Percentiles rank a stretch among this genome's conserved stretches.
Evolutionary conservation across 2,329 filamentous ascomycete genomes (phyloP).

Genomic region (Ophiostoma tasmaniense): DNA sequence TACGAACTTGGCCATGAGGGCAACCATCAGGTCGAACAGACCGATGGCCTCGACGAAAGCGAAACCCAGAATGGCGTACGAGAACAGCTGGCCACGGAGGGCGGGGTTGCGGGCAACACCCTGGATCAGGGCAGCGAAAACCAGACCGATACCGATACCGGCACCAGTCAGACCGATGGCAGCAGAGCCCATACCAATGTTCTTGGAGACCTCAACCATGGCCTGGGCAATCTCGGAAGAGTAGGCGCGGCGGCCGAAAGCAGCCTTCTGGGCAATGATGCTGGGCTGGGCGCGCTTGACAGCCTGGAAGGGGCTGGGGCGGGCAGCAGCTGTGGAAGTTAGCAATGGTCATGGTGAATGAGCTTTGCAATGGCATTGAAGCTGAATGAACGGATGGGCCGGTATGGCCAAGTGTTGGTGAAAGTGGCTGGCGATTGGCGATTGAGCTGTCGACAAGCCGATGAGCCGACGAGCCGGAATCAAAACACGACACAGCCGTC

Average conservation of each 20-base stretch:
- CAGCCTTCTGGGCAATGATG: slow-evolving; percentile 55
- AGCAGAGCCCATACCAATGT: slow-evolving; percentile 80
- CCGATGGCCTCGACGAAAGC: slow-evolving; percentile 56
- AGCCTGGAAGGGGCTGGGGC: slow-evolving; percentile 58
- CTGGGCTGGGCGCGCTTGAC: slow-evolving; percentile 67
- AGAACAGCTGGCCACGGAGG: slow-evolving; percentile 85
- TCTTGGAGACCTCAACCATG: slow-evolving; percentile 85
- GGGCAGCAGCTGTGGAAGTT: slow-evolving; percentile 40
- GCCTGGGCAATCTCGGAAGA: slow-evolving; percentile 81
- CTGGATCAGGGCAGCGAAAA: slow-evolving; percentile 83
- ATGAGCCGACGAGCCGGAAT: background rate
- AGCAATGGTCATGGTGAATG: background rate
- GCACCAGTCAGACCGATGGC: slow-evolving; percentile 89
- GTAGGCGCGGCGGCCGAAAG: slow-evolving; percentile 62
- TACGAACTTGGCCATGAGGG: slow-evolving; percentile 88
- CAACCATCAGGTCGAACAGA: slow-evolving; percentile 63
- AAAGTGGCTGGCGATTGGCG: background rate
- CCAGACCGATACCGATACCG: slow-evolving; percentile 91
- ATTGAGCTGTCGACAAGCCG: background rate
- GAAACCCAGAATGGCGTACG: slow-evolving; percentile 56
- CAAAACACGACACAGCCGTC: too few relatives aligned
- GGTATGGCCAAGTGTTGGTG: background rate
- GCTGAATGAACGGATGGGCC: background rate
- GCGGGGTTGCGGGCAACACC: slow-evolving; percentile 89
- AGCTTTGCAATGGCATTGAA: background rate